Evolutionary conservation across 306 rosid species (phyloP).

Genomic region (Phaseolus lunatus): DNA sequence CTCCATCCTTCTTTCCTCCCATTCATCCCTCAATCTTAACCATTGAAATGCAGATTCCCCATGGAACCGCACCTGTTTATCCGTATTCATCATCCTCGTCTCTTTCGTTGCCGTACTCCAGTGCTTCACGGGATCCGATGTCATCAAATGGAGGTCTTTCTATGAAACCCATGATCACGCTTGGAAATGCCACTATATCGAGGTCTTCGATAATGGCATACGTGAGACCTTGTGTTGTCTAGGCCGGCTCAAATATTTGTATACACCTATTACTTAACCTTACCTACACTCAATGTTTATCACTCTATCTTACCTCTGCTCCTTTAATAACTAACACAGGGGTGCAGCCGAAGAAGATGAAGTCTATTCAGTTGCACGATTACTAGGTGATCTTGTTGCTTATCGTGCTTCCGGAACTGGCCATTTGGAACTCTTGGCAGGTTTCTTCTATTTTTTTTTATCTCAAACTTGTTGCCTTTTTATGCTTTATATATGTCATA

Average conservation of each 20-base stretch:
- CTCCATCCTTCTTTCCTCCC: neutral
- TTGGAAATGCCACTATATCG: constrained; percentile 88
- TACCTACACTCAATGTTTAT: neutral
- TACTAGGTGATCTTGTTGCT: constrained; percentile 89
- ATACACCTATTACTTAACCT: constrained; percentile 32
- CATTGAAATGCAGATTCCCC: constrained; percentile 52
- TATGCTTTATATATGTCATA: neutral
- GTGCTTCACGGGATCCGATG: constrained; percentile 74
- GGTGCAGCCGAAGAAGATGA: constrained; percentile 76
- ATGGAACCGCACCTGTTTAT: constrained; percentile 55
- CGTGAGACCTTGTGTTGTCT: constrained; percentile 95
- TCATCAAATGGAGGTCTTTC: constrained; percentile 85
- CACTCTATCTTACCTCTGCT: constrained; percentile 15
- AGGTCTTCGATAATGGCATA: constrained; percentile 83
- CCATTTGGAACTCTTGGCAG: constrained; percentile 93
- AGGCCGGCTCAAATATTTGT: constrained; percentile 86
- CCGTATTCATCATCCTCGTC: constrained; percentile 52
- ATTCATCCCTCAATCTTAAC: neutral
- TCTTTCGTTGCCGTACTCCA: constrained; percentile 64
- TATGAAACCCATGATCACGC: constrained; percentile 76
- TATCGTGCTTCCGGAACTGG: constrained; percentile 95
- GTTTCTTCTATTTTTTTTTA: constrained; percentile 52
- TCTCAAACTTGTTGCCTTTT: neutral
- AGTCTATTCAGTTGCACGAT: constrained; percentile 81
- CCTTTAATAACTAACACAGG: constrained; percentile 51